Percentiles rank a stretch among this genome's conserved stretches.
Conservation (phyloP, 305 asterid genomes). For the Nicotiana rustica region DNA sequence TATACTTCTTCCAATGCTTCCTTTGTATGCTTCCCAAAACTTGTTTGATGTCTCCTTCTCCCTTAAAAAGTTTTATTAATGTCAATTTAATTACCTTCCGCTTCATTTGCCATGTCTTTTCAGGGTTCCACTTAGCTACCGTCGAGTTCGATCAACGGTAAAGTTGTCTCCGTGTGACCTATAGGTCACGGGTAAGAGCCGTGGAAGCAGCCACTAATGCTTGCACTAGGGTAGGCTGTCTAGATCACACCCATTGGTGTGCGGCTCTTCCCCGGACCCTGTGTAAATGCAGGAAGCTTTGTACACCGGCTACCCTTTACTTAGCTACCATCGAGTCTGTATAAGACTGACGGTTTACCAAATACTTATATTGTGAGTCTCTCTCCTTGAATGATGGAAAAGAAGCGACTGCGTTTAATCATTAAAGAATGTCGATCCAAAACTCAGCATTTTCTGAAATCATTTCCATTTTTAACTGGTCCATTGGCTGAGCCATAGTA, state of each 20-base stretch:
- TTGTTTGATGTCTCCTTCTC: too few relatives aligned
- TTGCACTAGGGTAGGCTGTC: too few relatives aligned
- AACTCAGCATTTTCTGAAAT: constrained; percentile 17
- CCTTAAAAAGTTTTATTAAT: not conserved
- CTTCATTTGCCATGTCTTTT: not conserved
- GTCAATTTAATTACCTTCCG: not conserved
- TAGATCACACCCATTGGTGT: too few relatives aligned
- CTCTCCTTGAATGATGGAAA: constrained; percentile 25
- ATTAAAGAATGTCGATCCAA: constrained; percentile 10
- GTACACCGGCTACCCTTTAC: too few relatives aligned
- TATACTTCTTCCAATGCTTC: too few relatives aligned
- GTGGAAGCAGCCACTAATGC: too few relatives aligned
- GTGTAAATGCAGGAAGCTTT: too few relatives aligned
- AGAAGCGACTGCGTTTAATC: constrained; percentile 4
- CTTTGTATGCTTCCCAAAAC: too few relatives aligned
- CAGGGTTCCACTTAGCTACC: not conserved
- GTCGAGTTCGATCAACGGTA: not conserved
- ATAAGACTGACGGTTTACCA: constrained; percentile 19
- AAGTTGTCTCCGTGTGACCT: too few relatives aligned
- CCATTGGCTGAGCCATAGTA: not conserved
- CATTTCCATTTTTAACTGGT: constrained; percentile 9
- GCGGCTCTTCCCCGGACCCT: too few relatives aligned
- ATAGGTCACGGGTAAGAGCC: too few relatives aligned
- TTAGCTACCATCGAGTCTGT: not conserved
- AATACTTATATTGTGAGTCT: not conserved